Evolutionary conservation across 805 yeast genomes (phyloP).

Genomic region (Metschnikowia orientalis): DNA sequence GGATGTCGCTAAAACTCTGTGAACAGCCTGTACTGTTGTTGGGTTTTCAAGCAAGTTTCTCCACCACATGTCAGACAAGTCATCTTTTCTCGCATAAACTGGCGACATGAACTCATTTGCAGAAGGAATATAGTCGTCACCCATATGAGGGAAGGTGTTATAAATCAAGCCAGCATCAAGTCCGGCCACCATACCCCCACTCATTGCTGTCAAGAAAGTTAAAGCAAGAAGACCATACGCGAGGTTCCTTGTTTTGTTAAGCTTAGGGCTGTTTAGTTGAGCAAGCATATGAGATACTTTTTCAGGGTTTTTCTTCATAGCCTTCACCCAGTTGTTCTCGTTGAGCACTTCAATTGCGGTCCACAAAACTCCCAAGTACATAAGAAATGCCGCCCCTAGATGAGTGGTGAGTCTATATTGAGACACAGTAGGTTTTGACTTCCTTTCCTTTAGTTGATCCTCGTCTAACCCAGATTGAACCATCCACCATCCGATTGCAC

Average conservation of each 20-base stretch:
- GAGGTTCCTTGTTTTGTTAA: constrained; percentile 52
- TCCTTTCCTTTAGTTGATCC: constrained; percentile 69
- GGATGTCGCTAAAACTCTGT: constrained; percentile 77
- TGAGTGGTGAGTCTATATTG: constrained; percentile 93
- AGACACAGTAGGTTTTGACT: constrained; percentile 94
- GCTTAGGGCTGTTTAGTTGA: constrained; percentile 56
- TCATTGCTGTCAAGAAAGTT: constrained; percentile 87
- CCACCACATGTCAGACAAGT: constrained; percentile 77
- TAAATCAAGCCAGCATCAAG: constrained; percentile 95
- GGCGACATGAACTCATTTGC: constrained; percentile 74
- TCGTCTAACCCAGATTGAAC: constrained; percentile 91
- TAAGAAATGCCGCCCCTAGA: constrained; percentile 83
- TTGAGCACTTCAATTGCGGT: constrained; percentile 81
- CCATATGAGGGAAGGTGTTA: constrained; percentile 97
- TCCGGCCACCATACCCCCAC: constrained; percentile 98
- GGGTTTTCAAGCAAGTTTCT: constrained; percentile 94
- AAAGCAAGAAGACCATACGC: constrained; percentile 58
- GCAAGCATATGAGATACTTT: constrained; percentile 51
- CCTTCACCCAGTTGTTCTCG: constrained; percentile 61
- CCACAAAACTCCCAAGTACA: constrained; percentile 86
- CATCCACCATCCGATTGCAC: constrained; percentile 99
- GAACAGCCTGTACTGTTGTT: constrained; percentile 88
- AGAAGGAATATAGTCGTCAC: constrained; percentile 74
- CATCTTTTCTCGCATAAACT: constrained; percentile 61
- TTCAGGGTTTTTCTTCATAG: constrained; percentile 45